Conservation (phyloP, 768 basidiomycete species). For the Porphyrellus cyaneotinctus region DNA sequence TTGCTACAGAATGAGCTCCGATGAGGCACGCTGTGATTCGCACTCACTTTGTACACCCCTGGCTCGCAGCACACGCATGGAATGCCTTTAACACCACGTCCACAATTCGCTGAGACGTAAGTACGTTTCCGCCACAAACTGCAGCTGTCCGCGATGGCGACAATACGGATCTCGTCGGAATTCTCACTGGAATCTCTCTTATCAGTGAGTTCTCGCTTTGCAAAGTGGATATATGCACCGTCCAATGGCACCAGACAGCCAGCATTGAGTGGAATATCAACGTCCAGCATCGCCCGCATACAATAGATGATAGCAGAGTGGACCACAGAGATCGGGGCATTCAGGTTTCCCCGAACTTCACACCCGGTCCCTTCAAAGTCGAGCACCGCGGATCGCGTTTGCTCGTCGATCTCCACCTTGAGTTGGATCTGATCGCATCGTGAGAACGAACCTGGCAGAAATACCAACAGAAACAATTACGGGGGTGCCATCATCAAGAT, state of each 20-base stretch:
- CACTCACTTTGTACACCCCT: conserved; percentile 87
- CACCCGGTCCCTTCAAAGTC: conserved; percentile 84
- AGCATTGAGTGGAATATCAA: conserved; percentile 89
- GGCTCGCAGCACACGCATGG: conserved; percentile 85
- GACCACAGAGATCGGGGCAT: conserved; percentile 80
- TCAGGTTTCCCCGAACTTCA: conserved; percentile 82
- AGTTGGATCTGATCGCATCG: conserved; percentile 55
- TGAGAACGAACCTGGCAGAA: conserved; percentile 1
- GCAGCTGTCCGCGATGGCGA: conserved; percentile 83
- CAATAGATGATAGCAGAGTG: conserved; percentile 88
- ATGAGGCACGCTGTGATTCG: not conserved
- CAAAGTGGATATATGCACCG: conserved; percentile 40
- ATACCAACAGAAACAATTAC: conserved; percentile 36
- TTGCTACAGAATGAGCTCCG: conserved; percentile 47
- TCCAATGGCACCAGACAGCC: conserved; percentile 87
- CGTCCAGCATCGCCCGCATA: conserved; percentile 80
- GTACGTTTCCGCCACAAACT: conserved; percentile 89
- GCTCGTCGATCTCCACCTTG: conserved; percentile 69
- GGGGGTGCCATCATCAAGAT: conserved; percentile 85
- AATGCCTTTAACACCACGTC: conserved; percentile 94
- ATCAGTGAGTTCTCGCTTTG: not conserved
- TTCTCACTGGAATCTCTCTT: conserved; percentile 54
- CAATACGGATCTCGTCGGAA: conserved; percentile 75
- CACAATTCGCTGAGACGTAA: conserved; percentile 89
- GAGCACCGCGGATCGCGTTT: conserved; percentile 71